These are phyloP conservation scores for Cladorrhinum sp. DNA, from an alignment of 2,329 filamentous ascomycete genomes.

Conservation along the genomic window DNA sequence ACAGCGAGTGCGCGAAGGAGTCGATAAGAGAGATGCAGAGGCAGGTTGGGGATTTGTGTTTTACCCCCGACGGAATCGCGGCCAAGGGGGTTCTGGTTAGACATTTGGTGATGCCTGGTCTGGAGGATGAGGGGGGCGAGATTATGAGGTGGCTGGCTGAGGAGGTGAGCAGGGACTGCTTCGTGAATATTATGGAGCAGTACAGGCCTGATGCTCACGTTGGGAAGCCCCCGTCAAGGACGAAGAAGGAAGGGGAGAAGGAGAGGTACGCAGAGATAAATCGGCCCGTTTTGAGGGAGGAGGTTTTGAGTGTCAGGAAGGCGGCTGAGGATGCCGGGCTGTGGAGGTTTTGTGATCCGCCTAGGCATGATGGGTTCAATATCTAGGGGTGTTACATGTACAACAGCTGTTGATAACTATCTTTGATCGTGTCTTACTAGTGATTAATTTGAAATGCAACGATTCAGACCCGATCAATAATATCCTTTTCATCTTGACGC, in stretches of 20 bases:
- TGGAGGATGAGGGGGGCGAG: slow-evolving; percentile 66
- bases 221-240: slow-evolving; percentile 61
- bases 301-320: slow-evolving; percentile 62
- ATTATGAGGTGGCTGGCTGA: slow-evolving; percentile 76
- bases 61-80: slow-evolving; percentile 76
- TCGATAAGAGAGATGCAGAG: slow-evolving; percentile 76
- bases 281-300: slow-evolving; percentile 61
- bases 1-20: slow-evolving; percentile 68
- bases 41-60: slow-evolving; percentile 80
- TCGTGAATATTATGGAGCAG: slow-evolving; percentile 87
- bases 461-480: no score
- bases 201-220: slow-evolving; percentile 80
- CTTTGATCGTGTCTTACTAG: no score
- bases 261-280: slow-evolving; percentile 77
- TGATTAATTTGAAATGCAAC: no score
- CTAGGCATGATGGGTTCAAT: slow-evolving; percentile 50
- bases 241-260: slow-evolving; percentile 37
- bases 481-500: no score
- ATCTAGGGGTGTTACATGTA: slow-evolving; percentile 38
- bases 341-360: slow-evolving; percentile 73
- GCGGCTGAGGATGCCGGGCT: slow-evolving; percentile 70
- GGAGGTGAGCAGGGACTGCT: slow-evolving; percentile 70
- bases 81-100: slow-evolving; percentile 73
- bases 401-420: no score
- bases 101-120: slow-evolving; percentile 82